Evolutionary conservation across 2,329 filamentous ascomycete species (phyloP).

Genomic region (Aspergillus pseudotamarii): DNA sequence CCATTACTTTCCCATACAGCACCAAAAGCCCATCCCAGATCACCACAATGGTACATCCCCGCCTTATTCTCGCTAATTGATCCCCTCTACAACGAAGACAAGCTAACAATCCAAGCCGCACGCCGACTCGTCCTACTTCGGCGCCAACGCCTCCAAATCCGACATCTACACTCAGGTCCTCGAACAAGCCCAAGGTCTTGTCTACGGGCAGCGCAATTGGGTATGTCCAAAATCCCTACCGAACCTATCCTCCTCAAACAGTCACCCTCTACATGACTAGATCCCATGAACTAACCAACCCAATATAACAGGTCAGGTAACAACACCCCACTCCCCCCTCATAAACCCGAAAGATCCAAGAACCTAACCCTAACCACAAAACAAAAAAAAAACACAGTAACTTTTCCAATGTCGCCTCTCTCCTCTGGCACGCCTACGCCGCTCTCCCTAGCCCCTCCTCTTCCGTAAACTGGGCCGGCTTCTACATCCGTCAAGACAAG

Average conservation of each 20-base stretch:
- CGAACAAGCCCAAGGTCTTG: constrained; percentile 40
- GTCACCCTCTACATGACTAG: too few species aligned
- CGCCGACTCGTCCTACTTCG: constrained; percentile 52
- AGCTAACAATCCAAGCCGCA: constrained; percentile 42
- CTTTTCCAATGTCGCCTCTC: constrained; percentile 50
- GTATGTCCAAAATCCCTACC: constrained; percentile 26
- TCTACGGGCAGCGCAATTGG: constrained; percentile 51
- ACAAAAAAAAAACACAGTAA: constrained; percentile 35
- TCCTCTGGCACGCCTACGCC: constrained; percentile 52
- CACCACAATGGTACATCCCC: background rate
- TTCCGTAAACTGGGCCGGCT: constrained; percentile 53
- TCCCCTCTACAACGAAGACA: background rate
- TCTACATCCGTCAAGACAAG: constrained; percentile 50
- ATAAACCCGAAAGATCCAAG: too few species aligned
- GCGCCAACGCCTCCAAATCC: constrained; percentile 38
- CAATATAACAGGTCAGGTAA: constrained; percentile 35
- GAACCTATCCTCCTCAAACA: too few species aligned
- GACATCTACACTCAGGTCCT: constrained; percentile 48
- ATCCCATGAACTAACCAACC: background rate
- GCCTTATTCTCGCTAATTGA: background rate
- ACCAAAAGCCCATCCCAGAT: background rate
- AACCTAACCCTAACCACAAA: background rate
- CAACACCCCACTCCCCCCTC: background rate
- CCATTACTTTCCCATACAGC: too few species aligned
- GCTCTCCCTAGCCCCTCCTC: constrained; percentile 46